phyloP scores from a whole-genome alignment of 2,329 filamentous ascomycete genomes.

The Teratosphaeria nubilosa region DNA sequence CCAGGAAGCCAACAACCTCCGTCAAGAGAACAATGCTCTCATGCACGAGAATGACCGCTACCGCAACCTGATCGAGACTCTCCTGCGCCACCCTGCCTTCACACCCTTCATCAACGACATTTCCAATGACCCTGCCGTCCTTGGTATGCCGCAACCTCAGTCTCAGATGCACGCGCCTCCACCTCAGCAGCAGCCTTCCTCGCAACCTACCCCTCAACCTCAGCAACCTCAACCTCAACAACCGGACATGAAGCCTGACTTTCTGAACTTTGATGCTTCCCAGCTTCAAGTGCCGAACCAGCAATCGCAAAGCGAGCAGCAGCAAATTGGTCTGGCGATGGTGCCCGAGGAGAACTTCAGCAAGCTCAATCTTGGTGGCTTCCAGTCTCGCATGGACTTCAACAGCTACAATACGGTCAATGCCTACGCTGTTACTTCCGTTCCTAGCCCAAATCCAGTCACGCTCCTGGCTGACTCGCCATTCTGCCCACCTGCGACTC shows the following conservation, averaged over 20 bases:
- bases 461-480: conserved; percentile 15
- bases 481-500: neutral
- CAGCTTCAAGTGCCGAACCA: conserved; percentile 24
- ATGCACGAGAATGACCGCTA: conserved; percentile 48
- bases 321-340: conserved; percentile 65
- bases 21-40: conserved; percentile 69
- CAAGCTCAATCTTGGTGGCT: conserved; percentile 53
- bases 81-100: conserved; percentile 45
- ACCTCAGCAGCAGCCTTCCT: conserved; percentile 9
- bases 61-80: conserved; percentile 63
- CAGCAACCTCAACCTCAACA: conserved; percentile 11
- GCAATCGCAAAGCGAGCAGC: conserved; percentile 18
- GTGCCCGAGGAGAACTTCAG: conserved; percentile 75
- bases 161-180: conserved; percentile 20
- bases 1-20: conserved; percentile 72
- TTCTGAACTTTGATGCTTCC: conserved; percentile 27
- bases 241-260: conserved; percentile 25
- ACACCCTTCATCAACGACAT: conserved; percentile 37
- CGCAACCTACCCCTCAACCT: conserved; percentile 4
- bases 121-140: conserved; percentile 29
- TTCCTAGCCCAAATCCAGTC: conserved; percentile 18
- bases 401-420: conserved; percentile 26
- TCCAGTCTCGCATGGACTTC: conserved; percentile 43
- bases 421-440: conserved; percentile 22
- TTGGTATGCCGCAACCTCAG: conserved; percentile 16